phyloP scores from a whole-genome alignment of 2,329 filamentous ascomycete genomes.

The Aspergillus quadricinctus region DNA sequence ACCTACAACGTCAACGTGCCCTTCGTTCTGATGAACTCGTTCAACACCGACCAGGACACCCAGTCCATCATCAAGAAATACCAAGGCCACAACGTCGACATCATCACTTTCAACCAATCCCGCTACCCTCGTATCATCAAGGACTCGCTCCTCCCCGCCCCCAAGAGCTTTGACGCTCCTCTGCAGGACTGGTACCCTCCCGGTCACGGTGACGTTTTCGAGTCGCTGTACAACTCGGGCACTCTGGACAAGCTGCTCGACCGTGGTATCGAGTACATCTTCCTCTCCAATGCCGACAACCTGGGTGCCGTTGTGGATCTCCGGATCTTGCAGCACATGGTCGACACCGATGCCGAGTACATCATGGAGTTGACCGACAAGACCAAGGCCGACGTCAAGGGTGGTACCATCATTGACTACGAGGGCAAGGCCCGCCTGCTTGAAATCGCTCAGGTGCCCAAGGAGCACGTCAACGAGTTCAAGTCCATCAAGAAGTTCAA shows the following conservation, averaged over 20 bases:
- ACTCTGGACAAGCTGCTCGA: slow-evolving; percentile 95
- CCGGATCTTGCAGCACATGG: slow-evolving; percentile 98
- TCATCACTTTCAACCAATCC: slow-evolving; percentile 99
- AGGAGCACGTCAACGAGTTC: slow-evolving; percentile 99
- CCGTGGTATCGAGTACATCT: slow-evolving; percentile 94
- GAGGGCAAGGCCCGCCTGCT: slow-evolving; percentile 94
- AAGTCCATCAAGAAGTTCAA: slow-evolving; percentile 99
- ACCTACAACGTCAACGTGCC: slow-evolving; percentile 97
- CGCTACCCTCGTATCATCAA: slow-evolving; percentile 96
- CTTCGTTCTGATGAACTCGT: slow-evolving; percentile 99
- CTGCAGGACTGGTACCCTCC: slow-evolving; percentile 98
- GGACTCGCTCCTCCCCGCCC: slow-evolving; percentile 93
- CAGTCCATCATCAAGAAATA: slow-evolving; percentile 99
- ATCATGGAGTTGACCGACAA: slow-evolving; percentile 99
- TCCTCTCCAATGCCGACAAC: slow-evolving; percentile 99
- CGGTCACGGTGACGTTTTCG: slow-evolving; percentile 98
- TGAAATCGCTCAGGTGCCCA: slow-evolving; percentile 98
- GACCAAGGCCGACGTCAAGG: slow-evolving; percentile 99
- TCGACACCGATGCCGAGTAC: slow-evolving; percentile 94
- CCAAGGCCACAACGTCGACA: slow-evolving; percentile 99
- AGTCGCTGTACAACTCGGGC: slow-evolving; percentile 98
- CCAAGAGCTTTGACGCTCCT: slow-evolving; percentile 80
- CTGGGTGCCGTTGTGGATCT: slow-evolving; percentile 95
- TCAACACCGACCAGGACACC: slow-evolving; percentile 98
- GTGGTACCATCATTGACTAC: slow-evolving; percentile 99